Evolutionary conservation across 345 rosid genomes (phyloP), one percentile per base, ranked within the genome.

Genomic region (Populus euphratica): DNA sequence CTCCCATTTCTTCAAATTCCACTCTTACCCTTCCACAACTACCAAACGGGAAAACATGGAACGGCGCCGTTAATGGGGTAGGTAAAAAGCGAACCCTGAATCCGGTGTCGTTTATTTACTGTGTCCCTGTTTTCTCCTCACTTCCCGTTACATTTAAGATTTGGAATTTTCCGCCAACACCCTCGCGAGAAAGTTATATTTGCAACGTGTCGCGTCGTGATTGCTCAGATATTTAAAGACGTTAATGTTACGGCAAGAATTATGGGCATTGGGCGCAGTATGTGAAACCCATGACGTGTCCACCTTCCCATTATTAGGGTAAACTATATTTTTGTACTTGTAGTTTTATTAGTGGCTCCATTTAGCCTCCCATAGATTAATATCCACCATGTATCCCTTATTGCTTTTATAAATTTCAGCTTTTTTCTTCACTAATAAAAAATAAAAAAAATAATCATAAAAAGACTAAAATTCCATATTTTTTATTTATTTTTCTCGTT

Each of bases 221-320:
- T 77, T 29, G 78, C 82, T 2, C 3, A 10, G 7, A 31, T 76
- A 18, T 68, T 52, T 77, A 74, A 44, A 68, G 83, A 83, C 88
- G 91, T 89, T 78, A 72, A 85, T 84, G 86, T 83, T 83, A 87
- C 93, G 95, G 88, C 90, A 82, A 83, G 81, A 78, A 73, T 83
- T 79, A 52, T 70, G 62, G 78, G n/a, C 66, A 11, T 36, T 4
- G 35, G 35, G 35, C 35, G 4, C 5, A 35, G 13, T 23, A 39
- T 1, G 31, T 16, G 35, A 61, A 47, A 69, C 63, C 35, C 39
- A 25, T 76, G 80, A 77, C 77, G 70, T 68, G 80, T 79, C 73
- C 77, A 52, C 83, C 77, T 77, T 68, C 33, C 81, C 41, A 75
- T 75, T 35, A 80, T 50, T 74, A 36, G 56, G 56, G 21, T 50